These are phyloP conservation scores for Pelargonium exstipulatum DNA, from an alignment of 441 rosid genomes.

Conservation along the genomic window DNA sequence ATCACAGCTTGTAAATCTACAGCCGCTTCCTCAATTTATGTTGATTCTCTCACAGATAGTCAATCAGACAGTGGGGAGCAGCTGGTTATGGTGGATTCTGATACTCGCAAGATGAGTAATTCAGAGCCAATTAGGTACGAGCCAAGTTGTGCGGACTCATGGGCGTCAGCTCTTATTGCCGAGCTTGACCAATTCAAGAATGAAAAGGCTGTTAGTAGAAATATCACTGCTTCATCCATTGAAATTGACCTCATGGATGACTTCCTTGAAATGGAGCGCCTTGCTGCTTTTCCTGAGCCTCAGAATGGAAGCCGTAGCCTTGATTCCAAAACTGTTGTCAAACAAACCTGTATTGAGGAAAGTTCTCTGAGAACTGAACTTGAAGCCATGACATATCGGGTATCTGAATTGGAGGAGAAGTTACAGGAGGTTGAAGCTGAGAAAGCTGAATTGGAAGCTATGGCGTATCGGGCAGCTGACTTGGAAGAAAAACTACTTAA, in stretches of 20 bases:
- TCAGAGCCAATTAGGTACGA: slow-evolving; percentile 29
- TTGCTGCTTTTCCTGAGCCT: slow-evolving; percentile 53
- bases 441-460: slow-evolving; percentile 26
- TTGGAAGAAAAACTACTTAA: background rate
- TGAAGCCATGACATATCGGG: slow-evolving; percentile 37
- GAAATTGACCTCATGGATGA: slow-evolving; percentile 83
- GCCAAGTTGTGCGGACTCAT: slow-evolving; percentile 25
- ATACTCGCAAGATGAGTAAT: slow-evolving; percentile 25
- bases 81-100: slow-evolving; percentile 42
- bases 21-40: slow-evolving; percentile 38
- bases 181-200: slow-evolving; percentile 37
- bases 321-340: slow-evolving; percentile 28
- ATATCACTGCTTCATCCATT: slow-evolving; percentile 38
- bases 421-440: slow-evolving; percentile 52
- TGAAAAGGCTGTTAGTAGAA: slow-evolving; percentile 32
- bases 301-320: slow-evolving; percentile 33
- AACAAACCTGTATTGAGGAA: slow-evolving; percentile 28
- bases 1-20: slow-evolving; percentile 43
- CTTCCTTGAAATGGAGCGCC: slow-evolving; percentile 92
- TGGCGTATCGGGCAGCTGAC: background rate
- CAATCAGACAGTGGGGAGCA: slow-evolving; percentile 58
- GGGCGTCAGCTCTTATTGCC: slow-evolving; percentile 23
- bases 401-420: slow-evolving; percentile 53
- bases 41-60: slow-evolving; percentile 55
- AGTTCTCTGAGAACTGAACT: slow-evolving; percentile 40